Evolutionary conservation across 140 eudicot species (phyloP).

Genomic region (Oenanthe javanica): DNA sequence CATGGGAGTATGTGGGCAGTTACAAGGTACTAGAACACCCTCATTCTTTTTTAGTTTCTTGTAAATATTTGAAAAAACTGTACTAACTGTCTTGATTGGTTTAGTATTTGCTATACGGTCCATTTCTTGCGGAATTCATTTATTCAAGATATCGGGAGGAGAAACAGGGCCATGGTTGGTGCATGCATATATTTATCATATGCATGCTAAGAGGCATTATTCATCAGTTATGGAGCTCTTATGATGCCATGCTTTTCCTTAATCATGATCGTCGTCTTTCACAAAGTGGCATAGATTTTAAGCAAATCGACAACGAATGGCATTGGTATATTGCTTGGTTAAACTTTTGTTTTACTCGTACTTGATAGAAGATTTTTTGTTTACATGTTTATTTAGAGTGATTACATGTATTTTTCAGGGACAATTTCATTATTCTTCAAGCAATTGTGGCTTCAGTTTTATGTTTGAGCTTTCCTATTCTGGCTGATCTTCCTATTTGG

Average conservation of each 20-base stretch:
- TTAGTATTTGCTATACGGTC: conserved; percentile 57
- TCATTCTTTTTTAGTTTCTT: neutral
- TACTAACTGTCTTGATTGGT: neutral
- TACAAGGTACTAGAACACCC: conserved; percentile 33
- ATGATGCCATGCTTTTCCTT: conserved; percentile 38
- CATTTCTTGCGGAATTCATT: conserved; percentile 40
- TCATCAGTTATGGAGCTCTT: conserved; percentile 65
- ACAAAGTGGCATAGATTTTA: conserved; percentile 48
- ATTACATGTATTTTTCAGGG: conserved; percentile 37
- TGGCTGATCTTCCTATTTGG: conserved; percentile 56
- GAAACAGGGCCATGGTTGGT: conserved; percentile 32
- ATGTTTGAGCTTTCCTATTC: conserved; percentile 39
- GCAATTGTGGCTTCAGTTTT: conserved; percentile 48
- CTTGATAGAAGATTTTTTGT: neutral
- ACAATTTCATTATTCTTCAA: conserved; percentile 72
- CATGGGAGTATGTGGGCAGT: conserved; percentile 61
- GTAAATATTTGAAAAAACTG: neutral
- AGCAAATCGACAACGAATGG: conserved; percentile 71
- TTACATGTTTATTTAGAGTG: neutral
- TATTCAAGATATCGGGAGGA: conserved; percentile 33
- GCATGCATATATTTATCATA: conserved; percentile 49
- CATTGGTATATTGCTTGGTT: conserved; percentile 44
- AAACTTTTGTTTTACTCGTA: neutral
- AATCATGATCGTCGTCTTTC: conserved; percentile 44
- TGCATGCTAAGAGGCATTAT: conserved; percentile 49